These are phyloP conservation scores for Talaromyces ruber DNA, from an alignment of 495 filamentous ascomycete genomes.

Conservation along the genomic window DNA sequence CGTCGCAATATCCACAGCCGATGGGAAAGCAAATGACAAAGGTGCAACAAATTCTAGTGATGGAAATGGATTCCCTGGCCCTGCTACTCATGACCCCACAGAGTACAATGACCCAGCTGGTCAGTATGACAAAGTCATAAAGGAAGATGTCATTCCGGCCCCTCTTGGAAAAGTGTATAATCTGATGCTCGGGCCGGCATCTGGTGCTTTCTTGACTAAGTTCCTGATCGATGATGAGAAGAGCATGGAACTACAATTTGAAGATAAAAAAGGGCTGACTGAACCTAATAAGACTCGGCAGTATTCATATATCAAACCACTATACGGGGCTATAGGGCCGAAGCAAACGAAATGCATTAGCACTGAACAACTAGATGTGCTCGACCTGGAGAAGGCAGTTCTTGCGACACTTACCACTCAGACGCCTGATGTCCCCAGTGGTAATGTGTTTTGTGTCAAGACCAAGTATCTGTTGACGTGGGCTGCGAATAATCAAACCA, in stretches of 20 bases:
- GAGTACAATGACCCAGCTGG: constrained; percentile 66
- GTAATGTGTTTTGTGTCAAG: constrained; percentile 83
- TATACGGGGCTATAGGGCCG: constrained; percentile 76
- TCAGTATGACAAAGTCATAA: constrained; percentile 78
- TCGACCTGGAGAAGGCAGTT: constrained; percentile 83
- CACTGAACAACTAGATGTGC: constrained; percentile 67
- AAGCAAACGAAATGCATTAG: constrained; percentile 94
- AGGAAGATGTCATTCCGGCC: constrained; percentile 78
- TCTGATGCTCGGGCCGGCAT: constrained; percentile 74
- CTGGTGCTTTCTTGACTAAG: constrained; percentile 70
- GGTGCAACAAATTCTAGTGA: constrained; percentile 47
- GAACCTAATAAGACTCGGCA: constrained; percentile 63
- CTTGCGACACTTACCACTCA: constrained; percentile 72
- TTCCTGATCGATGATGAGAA: constrained; percentile 85
- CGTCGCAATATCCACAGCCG: constrained; percentile 23
- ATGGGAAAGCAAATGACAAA: constrained; percentile 44
- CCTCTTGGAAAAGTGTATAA: constrained; percentile 90
- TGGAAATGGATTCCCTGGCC: constrained; percentile 59
- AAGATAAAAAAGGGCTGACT: constrained; percentile 67
- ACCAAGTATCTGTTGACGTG: constrained; percentile 92
- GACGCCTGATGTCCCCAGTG: constrained; percentile 91
- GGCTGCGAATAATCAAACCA: constrained; percentile 76
- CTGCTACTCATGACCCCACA: constrained; percentile 72
- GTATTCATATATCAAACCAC: constrained; percentile 88
- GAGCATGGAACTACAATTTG: constrained; percentile 72